Base-by-base conservation (phyloP, 305 asterid species). In the Fraxinus nigra region DNA sequence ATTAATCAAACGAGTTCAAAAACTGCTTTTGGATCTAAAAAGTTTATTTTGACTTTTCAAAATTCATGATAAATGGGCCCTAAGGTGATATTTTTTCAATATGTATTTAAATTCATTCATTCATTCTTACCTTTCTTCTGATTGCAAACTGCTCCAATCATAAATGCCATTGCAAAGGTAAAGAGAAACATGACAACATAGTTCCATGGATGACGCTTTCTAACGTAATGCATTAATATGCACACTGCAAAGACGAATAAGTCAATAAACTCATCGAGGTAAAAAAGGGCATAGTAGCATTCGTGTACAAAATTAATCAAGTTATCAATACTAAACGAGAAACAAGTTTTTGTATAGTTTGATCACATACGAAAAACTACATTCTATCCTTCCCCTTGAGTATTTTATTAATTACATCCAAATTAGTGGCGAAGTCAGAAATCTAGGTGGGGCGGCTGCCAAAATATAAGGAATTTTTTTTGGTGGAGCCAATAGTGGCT, bases 201-300 rank as follows among this genome's bases (percentile, higher is more conserved):
- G 88, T 93, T 93, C 97, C 92, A 91, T 32, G 97, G 97, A 81
- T 93, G 97, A 69, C 80, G 84, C 80, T 85, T 79, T 78, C 87
- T 86, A 11, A 79, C 80, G 77, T 63, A 79, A 74, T 76, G 79
- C 95, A 91, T 87, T 87, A 84, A 67, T 8, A 90, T 61, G 79
- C 84, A 76, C 77, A 88, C 94, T 91, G 92, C 85, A 86, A 24
- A 34, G 7, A 75, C 16, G 9, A 34, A 77, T n/a, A 75, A 77
- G 34, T 28, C 74, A 20, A 78, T 9, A 22, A 78, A 35, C n/a
- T 74, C n/a, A 63, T 24, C 18, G 43, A 2, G 18, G 54, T 4
- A 43, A 43, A 11, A 40, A 2, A 43, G 16, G n/a, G 5, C n/a
- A 43, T 43, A 43, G 54, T 43, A 43, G 54, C 0, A 43, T 11